Evolutionary conservation across 2,329 filamentous ascomycete species (phyloP), one percentile per base, ranked within the genome.

Genomic region (Fusarium tjaetaba): DNA sequence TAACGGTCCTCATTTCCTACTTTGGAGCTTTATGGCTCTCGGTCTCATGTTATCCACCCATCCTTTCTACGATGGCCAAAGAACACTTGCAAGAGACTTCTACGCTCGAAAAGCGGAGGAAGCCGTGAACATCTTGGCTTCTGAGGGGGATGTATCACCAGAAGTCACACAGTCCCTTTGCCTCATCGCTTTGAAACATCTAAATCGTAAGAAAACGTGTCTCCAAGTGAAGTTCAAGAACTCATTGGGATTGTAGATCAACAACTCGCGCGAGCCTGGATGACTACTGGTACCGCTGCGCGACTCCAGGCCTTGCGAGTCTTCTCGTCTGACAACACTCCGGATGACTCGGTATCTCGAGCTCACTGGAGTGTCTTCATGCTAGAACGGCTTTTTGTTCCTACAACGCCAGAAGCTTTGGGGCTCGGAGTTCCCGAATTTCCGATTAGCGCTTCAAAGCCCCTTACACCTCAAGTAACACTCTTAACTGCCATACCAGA

Each of bases 1-100:
- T 28, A 0, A 10, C 1, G 24, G 24, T 5, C 43, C 18, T 15
- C 1, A 11, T 0, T 46, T 28, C 1, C 43, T 46, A 0, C 18
- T 46, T 5, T 46, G 43, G 18, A 46, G 43, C 43, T 46, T 28
- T 3, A 46, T 46, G 18, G 43, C 43, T 46, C 18, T 46, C 11
- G 5, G 2, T 15, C 24, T 46, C 2, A 46, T 7, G 24, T 1
- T 46, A 11, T 46, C 43, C 7, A 28, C 43, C 18, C 24, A 46
- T 46, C 11, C 24, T 2, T 46, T 46, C 24, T 46, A 15, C 18
- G 24, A 28, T 15, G 18, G 13, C 2, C 43, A 46, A 22, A 15
- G 13, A 46, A 15, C 18, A 11, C 0, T 22, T 46, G 43, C 24
- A 15, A 22, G 18, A 28, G 43, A 46, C 24, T 22, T 46, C 8